Conservation (phyloP, 2,329 filamentous ascomycete species). For the Alternaria hordeiaustralica region DNA sequence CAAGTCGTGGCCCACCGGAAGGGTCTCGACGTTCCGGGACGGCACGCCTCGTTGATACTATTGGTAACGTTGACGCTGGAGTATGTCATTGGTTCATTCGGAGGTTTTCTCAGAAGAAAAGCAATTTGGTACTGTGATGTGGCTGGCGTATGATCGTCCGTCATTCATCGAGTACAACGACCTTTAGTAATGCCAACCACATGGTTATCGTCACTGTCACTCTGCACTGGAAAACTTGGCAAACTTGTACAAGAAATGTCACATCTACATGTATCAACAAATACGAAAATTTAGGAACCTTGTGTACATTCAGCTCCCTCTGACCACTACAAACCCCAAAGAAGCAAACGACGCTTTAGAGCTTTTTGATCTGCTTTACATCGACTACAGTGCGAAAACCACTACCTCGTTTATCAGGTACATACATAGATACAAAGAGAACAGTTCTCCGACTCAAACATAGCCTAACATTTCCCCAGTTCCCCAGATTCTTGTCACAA, state of each 20-base stretch:
- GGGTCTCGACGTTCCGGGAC: background rate
- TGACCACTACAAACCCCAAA: background rate
- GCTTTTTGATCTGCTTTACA: background rate
- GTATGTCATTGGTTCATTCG: background rate
- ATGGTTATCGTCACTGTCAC: background rate
- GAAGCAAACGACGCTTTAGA: background rate
- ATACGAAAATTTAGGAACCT: rapidly evolving
- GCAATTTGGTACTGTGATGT: background rate
- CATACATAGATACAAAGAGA: background rate
- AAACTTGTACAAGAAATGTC: background rate
- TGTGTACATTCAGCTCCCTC: background rate
- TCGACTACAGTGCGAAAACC: background rate
- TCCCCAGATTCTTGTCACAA: background rate
- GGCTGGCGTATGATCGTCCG: background rate
- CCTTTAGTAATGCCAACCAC: background rate
- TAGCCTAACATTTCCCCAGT: background rate
- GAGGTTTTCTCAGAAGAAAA: background rate
- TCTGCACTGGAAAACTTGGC: background rate
- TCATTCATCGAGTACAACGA: background rate
- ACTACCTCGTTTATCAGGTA: background rate
- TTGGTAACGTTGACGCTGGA: background rate
- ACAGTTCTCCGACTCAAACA: background rate
- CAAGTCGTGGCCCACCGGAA: background rate
- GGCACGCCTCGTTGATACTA: background rate
- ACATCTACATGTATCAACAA: background rate